phyloP scores from a whole-genome alignment of 208 protist species.

The Novymonas esmeraldas region DNA sequence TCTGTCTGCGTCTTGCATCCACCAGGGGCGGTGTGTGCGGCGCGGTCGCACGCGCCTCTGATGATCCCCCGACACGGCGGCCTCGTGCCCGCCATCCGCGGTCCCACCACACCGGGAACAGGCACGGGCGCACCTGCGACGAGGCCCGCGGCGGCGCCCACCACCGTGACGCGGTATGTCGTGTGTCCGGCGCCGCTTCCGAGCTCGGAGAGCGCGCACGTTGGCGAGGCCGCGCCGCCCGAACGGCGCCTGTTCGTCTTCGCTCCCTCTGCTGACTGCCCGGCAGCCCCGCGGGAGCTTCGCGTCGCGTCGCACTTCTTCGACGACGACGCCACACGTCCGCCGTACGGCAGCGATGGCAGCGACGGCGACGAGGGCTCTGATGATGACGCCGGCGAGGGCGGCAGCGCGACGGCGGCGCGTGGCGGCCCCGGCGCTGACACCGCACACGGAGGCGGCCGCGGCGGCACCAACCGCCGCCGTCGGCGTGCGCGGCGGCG shows the following conservation, averaged over 20 bases:
- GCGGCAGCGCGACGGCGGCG: not conserved
- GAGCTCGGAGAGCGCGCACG: not conserved
- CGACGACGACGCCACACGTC: not conserved
- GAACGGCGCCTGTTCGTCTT: conserved; percentile 36
- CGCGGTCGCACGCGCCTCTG: not conserved
- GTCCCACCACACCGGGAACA: not conserved
- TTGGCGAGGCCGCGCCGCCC: not conserved
- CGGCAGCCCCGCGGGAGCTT: conserved; percentile 26
- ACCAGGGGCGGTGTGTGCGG: no score
- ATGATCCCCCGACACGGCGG: conserved; percentile 42
- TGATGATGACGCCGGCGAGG: conserved; percentile 1
- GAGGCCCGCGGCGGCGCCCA: not conserved
- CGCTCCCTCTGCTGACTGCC: conserved; percentile 25
- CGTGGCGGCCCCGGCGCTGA: not conserved
- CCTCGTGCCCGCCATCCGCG: conserved; percentile 34
- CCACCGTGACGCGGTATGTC: conserved; percentile 10
- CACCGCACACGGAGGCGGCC: not conserved
- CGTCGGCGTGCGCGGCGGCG: conserved; percentile 10
- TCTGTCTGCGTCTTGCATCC: no score
- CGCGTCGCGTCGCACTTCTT: conserved; percentile 26
- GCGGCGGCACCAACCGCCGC: conserved; percentile 1
- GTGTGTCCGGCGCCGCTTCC: not conserved
- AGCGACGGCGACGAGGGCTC: conserved; percentile 8
- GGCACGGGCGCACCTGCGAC: not conserved
- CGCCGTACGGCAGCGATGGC: conserved; percentile 4